Conservation (phyloP, 306 rosid genomes). For the Purshia tridentata region DNA sequence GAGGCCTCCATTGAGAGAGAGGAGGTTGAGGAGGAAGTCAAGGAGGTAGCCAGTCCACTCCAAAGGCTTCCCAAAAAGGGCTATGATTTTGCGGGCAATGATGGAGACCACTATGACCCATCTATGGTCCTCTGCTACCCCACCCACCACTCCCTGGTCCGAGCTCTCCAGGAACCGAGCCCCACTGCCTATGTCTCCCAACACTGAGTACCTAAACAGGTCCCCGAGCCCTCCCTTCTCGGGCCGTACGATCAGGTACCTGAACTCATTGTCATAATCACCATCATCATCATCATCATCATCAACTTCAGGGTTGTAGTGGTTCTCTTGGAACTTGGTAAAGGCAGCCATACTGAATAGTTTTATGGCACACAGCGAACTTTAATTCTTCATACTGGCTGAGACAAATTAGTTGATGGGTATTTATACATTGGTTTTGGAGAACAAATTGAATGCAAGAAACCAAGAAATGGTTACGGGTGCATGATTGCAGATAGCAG, state of each 20-base stretch:
- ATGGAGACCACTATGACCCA: conserved; percentile 66
- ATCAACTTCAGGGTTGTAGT: not conserved
- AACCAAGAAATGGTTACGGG: not conserved
- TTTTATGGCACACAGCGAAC: not conserved
- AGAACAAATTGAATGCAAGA: not conserved
- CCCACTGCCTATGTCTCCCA: conserved; percentile 29
- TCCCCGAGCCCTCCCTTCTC: conserved; percentile 53
- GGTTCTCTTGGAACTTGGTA: not conserved
- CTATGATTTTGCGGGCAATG: conserved; percentile 47
- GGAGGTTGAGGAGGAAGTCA: conserved; percentile 68
- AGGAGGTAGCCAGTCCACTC: conserved; percentile 56
- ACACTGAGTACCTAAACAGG: conserved; percentile 36
- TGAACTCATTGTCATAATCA: conserved; percentile 11
- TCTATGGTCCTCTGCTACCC: conserved; percentile 31
- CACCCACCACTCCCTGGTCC: conserved; percentile 29
- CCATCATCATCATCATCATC: conserved; percentile 1
- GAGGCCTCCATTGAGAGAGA: conserved; percentile 50
- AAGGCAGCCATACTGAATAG: conserved; percentile 7
- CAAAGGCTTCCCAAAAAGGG: conserved; percentile 54
- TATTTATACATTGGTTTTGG: not conserved
- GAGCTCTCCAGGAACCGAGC: conserved; percentile 42
- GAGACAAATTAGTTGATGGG: not conserved
- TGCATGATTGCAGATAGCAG: no score
- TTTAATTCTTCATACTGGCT: not conserved
- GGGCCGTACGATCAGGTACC: conserved; percentile 57